Conservation (phyloP, 352 stramenopile genomes). For the Phytophthora europaea region DNA sequence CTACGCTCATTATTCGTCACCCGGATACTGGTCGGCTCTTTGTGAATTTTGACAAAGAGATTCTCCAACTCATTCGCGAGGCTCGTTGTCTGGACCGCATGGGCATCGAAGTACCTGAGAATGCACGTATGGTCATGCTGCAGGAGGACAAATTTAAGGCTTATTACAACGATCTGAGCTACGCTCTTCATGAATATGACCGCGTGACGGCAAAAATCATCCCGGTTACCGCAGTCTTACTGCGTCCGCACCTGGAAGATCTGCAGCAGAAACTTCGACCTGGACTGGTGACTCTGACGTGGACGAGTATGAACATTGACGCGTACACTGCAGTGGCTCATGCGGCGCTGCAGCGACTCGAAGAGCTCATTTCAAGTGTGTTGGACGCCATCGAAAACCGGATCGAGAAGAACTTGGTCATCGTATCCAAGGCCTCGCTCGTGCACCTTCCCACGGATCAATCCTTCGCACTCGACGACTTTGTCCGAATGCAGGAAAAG, state of each 20-base stretch:
- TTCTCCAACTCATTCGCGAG: conserved; percentile 89
- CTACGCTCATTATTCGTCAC: conserved; percentile 89
- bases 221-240: conserved; percentile 60
- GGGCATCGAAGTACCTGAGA: conserved; percentile 86
- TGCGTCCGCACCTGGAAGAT: conserved; percentile 81
- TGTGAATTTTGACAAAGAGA: conserved; percentile 93
- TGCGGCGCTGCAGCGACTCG: conserved; percentile 70
- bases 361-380: conserved; percentile 87
- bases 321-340: conserved; percentile 80
- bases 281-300: conserved; percentile 88
- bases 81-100: conserved; percentile 87
- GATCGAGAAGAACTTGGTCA: conserved; percentile 87
- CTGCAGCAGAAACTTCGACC: conserved; percentile 80
- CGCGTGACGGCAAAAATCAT: conserved; percentile 81
- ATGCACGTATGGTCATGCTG: conserved; percentile 85
- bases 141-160: conserved; percentile 91
- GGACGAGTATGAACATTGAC: conserved; percentile 93
- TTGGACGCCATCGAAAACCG: conserved; percentile 88
- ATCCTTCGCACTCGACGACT: conserved; percentile 90
- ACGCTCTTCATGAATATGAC: conserved; percentile 86
- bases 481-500: conserved; percentile 86
- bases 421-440: conserved; percentile 82
- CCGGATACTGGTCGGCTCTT: conserved; percentile 77
- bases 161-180: conserved; percentile 87
- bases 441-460: conserved; percentile 83